Conservation (phyloP, 2,329 filamentous ascomycete genomes). For the Pestalotiopsis sp. region DNA sequence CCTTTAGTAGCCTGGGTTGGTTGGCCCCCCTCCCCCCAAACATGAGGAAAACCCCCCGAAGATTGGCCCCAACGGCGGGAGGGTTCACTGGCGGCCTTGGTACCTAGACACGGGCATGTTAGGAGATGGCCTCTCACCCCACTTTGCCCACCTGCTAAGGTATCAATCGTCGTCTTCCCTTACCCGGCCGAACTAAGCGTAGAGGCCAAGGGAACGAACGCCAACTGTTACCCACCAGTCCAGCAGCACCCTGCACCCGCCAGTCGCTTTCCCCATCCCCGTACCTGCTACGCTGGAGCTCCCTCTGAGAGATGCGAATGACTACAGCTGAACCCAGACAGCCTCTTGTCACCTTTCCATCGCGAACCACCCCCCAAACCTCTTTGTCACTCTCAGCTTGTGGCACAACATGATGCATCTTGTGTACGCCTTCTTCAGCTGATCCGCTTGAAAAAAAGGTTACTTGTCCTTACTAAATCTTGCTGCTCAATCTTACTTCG, state of each 20-base stretch:
- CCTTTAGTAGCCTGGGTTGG: neutral
- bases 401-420: conserved; percentile 14
- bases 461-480: conserved; percentile 5
- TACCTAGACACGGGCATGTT: neutral
- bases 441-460: neutral
- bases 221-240: neutral
- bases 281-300: neutral
- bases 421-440: neutral
- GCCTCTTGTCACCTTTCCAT: neutral
- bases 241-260: neutral
- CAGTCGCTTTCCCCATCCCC: neutral
- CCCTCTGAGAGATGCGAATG: neutral
- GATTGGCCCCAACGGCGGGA: neutral
- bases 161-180: neutral
- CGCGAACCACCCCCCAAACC: neutral
- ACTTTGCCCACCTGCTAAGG: neutral
- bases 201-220: neutral
- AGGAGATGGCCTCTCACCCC: neutral
- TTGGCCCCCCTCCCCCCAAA: neutral
- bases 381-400: neutral
- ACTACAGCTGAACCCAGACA: conserved; percentile 5
- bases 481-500: conserved; percentile 1
- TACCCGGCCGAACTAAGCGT: neutral
- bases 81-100: neutral
- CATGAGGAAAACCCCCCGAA: neutral